Conservation (phyloP, 2,329 filamentous ascomycete species). For the Dactylellina sp. region DNA sequence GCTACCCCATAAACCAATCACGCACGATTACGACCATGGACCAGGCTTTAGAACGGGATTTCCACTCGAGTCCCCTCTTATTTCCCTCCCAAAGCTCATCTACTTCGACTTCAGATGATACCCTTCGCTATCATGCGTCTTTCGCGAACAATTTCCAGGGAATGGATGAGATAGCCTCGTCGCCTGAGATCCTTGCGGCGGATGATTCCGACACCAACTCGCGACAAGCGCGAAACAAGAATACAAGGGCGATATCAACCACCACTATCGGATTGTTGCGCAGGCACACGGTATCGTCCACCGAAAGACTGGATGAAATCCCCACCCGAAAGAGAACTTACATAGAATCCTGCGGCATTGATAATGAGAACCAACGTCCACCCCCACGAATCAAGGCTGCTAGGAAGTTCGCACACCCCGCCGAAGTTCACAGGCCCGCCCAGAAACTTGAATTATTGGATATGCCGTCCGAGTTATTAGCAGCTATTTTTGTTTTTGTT, state of each 20-base stretch:
- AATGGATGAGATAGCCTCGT: slow-evolving; percentile 12
- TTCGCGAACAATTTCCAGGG: neutral
- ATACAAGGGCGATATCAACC: slow-evolving; percentile 10
- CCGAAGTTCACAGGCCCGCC: slow-evolving; percentile 3
- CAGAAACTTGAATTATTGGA: slow-evolving; percentile 32
- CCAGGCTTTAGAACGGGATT: neutral
- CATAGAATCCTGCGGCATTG: slow-evolving; percentile 29
- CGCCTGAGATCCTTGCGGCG: slow-evolving; percentile 8
- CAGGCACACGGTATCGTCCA: slow-evolving; percentile 30
- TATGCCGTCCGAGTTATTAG: slow-evolving; percentile 35
- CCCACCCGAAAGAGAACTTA: slow-evolving; percentile 27
- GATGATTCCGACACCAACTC: slow-evolving; percentile 8
- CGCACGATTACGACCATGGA: slow-evolving; percentile 5
- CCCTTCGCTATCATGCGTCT: neutral
- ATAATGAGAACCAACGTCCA: slow-evolving; percentile 13
- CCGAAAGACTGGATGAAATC: neutral
- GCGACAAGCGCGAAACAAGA: neutral
- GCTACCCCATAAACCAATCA: slow-evolving; percentile 2
- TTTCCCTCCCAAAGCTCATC: slow-evolving; percentile 6
- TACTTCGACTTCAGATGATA: neutral
- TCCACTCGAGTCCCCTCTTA: slow-evolving; percentile 6
- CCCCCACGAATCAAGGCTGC: slow-evolving; percentile 24
- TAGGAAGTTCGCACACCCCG: slow-evolving; percentile 6
- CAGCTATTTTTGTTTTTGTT: slow-evolving; percentile 30
- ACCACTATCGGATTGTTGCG: slow-evolving; percentile 11